Percentiles rank a stretch among this genome's conserved stretches.
Evolutionary conservation across 2,329 filamentous ascomycete genomes (phyloP).

Genomic region (Nothophaeocryptopus gaeumannii): DNA sequence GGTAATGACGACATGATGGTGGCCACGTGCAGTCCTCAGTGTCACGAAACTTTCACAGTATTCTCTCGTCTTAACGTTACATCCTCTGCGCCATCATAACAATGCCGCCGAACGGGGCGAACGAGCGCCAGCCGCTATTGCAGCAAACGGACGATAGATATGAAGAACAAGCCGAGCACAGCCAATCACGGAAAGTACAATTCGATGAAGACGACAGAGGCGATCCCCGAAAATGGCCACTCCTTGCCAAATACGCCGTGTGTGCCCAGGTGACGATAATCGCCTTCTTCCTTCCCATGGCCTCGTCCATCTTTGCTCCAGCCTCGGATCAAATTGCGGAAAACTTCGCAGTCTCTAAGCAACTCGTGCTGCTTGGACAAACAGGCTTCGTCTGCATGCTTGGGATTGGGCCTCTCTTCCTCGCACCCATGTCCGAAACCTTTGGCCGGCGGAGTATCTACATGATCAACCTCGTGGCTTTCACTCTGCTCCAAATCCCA

Average conservation of each 20-base stretch:
- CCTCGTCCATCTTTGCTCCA: constrained; percentile 16
- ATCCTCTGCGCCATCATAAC: too few species aligned
- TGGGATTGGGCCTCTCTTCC: constrained; percentile 46
- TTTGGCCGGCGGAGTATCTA: constrained; percentile 47
- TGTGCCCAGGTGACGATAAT: constrained; percentile 10
- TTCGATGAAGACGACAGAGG: constrained; percentile 13
- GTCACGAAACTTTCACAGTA: too few species aligned
- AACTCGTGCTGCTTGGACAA: constrained; percentile 45
- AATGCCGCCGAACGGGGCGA: neutral
- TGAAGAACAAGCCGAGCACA: neutral
- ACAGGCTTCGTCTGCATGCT: constrained; percentile 51
- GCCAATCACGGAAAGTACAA: constrained; percentile 6
- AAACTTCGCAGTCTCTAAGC: constrained; percentile 40
- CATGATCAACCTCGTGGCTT: constrained; percentile 43
- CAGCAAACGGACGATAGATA: neutral
- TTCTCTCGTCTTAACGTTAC: too few species aligned
- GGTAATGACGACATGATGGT: too few species aligned
- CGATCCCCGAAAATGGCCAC: constrained; percentile 15
- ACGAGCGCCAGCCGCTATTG: constrained; percentile 1
- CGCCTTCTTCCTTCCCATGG: constrained; percentile 18
- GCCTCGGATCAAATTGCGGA: constrained; percentile 37
- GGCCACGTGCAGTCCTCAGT: too few species aligned
- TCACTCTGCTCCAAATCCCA: constrained; percentile 46
- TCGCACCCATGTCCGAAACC: constrained; percentile 47
- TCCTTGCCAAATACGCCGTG: constrained; percentile 11